Evolutionary conservation across 495 filamentous ascomycete genomes (phyloP), one percentile per base, ranked within the genome.

Genomic region (Trichoderma gamsii): DNA sequence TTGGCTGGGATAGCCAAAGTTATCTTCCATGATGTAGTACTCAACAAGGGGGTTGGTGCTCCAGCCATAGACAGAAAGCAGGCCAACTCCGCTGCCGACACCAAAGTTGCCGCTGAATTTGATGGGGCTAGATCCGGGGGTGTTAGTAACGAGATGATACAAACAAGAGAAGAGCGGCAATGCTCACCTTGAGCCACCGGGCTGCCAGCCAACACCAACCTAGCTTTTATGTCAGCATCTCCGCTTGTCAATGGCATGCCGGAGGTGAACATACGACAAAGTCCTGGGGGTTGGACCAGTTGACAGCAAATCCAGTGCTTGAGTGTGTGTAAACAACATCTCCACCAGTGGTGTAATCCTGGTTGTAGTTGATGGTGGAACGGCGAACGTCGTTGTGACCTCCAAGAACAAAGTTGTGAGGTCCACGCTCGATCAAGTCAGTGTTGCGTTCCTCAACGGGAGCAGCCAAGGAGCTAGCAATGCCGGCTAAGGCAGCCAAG

Each of bases 11-110:
- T 85, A 86, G 49, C n/a, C 75, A 67, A 82, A 82, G 76, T 78
- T 84, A 41, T 74, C 70, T 74, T 87, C 84, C 67, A 86, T 78
- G 66, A 88, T 78, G 78, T 88, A 87, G 83, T 87, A 87, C 76
- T 88, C 85, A 76, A 86, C 74, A 59, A 85, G 82, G 27, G 85
- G 85, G 77, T 77, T 80, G 15, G 69, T 72, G 44, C 83, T 86
- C 85, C 85, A 88, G 66, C 85, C 85, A 77, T 88, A 88, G 66
- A 88, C 77, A 70, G 85, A 41, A 5, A 77, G 72, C 49, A 52
- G 49, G 49, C 49, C 49, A 23, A 52, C 49, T 5, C 49, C 49
- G 9, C 49, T 52, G n/a, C 49, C 49, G n/a, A 52, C 49, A 23
- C 49, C 49, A 52, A 52, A 52, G 49, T 52, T 52, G n/a, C 49